Base-by-base conservation (phyloP, 75 land plant species). In the Isoetes taiwanensis region DNA sequence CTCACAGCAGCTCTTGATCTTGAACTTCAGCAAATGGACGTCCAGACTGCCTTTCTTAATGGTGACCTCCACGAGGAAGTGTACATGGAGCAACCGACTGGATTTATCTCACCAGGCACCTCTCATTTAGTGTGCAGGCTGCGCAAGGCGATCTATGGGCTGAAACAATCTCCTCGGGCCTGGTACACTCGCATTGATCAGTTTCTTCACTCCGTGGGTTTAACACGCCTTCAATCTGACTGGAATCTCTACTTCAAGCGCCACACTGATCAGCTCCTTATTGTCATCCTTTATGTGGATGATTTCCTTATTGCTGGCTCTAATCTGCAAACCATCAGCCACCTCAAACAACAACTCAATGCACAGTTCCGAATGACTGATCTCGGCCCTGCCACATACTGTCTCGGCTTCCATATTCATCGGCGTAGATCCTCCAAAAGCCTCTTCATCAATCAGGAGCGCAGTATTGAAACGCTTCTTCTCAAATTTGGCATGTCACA, bases 41-140 rank as follows among this genome's bases (percentile, higher is more conserved):
- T 68, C 6, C 23, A 58, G 28, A 68, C 50, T 53, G 64, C 65
- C 32, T 68, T 68, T 29, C 30, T 68, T 0, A 10, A 68, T 35
- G 65, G 65, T 32, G 4, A 31, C 12, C 43, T 68, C 2, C 3
- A 2, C 0, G 70, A 68, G 17, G 32, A 32, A 9, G 61, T 68
- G 1, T 68, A 43, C 25, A 61, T 68, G 64, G 1, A 10, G 1
- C 57, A 61, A 68, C 64, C 56, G 19, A 52, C 35, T n/a, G 38
- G 28, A 17, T 66, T 57, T 46, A 2, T 21, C 0, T 26, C 43
- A n/a, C 2, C 3, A 0, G 2, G 1, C 19, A 14, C 10, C 26
- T 63, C 63, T 1, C 1, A 10, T 59, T 38, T 28, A 33, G 70
- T 66, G 1, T 66, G 35, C 20, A 2, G 2, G 10, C 37, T 59